phyloP scores from a whole-genome alignment of 1,284 basidiomycete species.

The Heterobasidion occidentale region DNA sequence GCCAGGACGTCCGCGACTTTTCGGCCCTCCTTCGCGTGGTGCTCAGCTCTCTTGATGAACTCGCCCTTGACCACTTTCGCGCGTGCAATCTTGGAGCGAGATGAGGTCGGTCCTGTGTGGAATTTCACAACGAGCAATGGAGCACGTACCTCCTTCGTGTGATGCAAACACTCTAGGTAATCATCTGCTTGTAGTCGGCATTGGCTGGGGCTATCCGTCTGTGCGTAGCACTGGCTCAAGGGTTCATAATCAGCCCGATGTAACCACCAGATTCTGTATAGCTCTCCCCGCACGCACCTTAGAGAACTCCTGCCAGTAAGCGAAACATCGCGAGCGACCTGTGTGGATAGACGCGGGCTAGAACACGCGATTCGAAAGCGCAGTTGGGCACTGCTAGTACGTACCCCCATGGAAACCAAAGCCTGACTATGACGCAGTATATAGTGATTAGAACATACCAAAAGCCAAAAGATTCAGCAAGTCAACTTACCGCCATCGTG shows the following conservation, averaged over 20 bases:
- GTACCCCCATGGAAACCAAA: slow-evolving; percentile 63
- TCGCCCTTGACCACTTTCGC: slow-evolving; percentile 69
- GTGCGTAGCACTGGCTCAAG: slow-evolving; percentile 72
- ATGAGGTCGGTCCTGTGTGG: background rate
- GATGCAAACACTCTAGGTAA: slow-evolving; percentile 91
- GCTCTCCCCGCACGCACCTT: slow-evolving; percentile 39
- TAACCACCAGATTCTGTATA: background rate
- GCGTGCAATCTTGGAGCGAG: slow-evolving; percentile 52
- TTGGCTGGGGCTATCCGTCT: slow-evolving; percentile 69
- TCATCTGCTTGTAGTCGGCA: slow-evolving; percentile 77
- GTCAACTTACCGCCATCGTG: slow-evolving; percentile 28
- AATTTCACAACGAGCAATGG: background rate
- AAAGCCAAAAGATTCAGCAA: background rate
- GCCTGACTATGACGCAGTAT: slow-evolving; percentile 32
- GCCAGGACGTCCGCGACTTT: slow-evolving; percentile 69
- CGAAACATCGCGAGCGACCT: slow-evolving; percentile 88
- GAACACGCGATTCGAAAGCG: background rate
- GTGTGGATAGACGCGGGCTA: slow-evolving; percentile 3
- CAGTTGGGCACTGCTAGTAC: slow-evolving; percentile 9
- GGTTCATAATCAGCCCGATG: background rate
- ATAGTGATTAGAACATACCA: background rate
- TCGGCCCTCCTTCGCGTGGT: slow-evolving; percentile 59
- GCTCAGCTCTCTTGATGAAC: slow-evolving; percentile 61
- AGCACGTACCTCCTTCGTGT: slow-evolving; percentile 77
- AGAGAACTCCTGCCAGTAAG: slow-evolving; percentile 89